Percentiles rank a stretch among this genome's conserved stretches.
Evolutionary conservation across 352 stramenopile species (phyloP).

Genomic region (Phytophthora sojae): DNA sequence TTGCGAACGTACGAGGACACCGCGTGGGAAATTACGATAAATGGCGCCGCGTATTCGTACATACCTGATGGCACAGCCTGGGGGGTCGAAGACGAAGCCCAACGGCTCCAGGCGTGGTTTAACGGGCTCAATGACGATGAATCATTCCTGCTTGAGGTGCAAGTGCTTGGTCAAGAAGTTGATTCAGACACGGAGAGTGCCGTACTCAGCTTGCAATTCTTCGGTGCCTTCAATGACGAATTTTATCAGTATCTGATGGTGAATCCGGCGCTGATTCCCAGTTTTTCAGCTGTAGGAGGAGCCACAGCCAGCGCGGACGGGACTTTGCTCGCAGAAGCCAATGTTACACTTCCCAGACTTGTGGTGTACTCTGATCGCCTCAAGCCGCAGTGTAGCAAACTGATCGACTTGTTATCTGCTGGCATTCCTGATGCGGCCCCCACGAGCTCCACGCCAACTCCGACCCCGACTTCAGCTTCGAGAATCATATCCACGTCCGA

Average conservation of each 20-base stretch:
- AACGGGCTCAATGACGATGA: background rate
- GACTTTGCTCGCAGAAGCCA: no score
- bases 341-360: slow-evolving; percentile 7
- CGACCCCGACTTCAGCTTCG: background rate
- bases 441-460: background rate
- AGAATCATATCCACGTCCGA: background rate
- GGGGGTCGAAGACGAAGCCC: background rate
- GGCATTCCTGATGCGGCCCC: background rate
- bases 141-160: background rate
- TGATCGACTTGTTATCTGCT: slow-evolving; percentile 11
- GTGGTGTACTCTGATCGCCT: background rate
- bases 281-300: no score
- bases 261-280: slow-evolving; percentile 9
- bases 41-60: slow-evolving; percentile 1
- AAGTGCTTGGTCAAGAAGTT: background rate
- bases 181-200: background rate
- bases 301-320: no score
- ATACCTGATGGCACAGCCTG: background rate
- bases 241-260: slow-evolving; percentile 16
- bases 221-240: slow-evolving; percentile 2
- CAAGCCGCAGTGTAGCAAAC: slow-evolving; percentile 15
- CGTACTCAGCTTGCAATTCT: slow-evolving; percentile 4
- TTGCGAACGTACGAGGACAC: slow-evolving; percentile 12
- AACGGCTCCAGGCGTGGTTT: slow-evolving; percentile 1
- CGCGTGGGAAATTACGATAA: background rate